A percentile compares a stretch with the other conserved stretches of the same genome.
Evolutionary conservation across 345 rosid genomes (phyloP).

Genomic region (Euclidium syriacum): DNA sequence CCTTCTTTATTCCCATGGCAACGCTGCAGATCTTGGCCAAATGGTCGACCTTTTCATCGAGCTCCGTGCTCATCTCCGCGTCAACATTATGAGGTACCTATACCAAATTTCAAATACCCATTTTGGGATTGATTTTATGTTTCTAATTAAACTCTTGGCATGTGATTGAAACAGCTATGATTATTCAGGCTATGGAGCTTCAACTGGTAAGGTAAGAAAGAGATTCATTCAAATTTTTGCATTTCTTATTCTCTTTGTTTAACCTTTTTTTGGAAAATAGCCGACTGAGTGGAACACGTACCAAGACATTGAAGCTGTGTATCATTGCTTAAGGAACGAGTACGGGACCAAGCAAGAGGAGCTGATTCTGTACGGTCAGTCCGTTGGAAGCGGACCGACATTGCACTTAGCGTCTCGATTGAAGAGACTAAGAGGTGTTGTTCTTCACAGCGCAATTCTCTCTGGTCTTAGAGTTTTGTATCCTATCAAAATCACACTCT

Average conservation of each 20-base stretch:
- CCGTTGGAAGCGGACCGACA: slow-evolving; percentile 93
- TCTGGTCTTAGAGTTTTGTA: slow-evolving; percentile 84
- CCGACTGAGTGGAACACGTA: slow-evolving; percentile 85
- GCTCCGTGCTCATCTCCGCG: slow-evolving; percentile 83
- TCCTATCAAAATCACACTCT: slow-evolving; percentile 83
- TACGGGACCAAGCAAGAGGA: slow-evolving; percentile 68
- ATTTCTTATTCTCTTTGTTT: background rate
- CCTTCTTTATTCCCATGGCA: slow-evolving; percentile 87
- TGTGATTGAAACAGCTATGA: slow-evolving; percentile 61
- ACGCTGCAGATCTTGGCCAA: slow-evolving; percentile 92
- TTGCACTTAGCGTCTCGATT: slow-evolving; percentile 67
- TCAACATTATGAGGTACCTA: slow-evolving; percentile 79
- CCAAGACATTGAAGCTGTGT: slow-evolving; percentile 78
- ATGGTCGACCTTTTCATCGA: slow-evolving; percentile 91
- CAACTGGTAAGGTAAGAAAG: slow-evolving; percentile 76
- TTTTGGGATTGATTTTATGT: background rate
- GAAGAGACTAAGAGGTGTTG: slow-evolving; percentile 55
- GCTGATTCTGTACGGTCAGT: slow-evolving; percentile 77
- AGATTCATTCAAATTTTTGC: background rate
- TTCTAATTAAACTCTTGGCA: background rate
- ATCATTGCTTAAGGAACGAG: slow-evolving; percentile 68
- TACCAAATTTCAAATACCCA: background rate
- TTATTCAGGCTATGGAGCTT: slow-evolving; percentile 95
- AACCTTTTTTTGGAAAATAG: slow-evolving; percentile 26
- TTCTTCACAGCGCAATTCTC: slow-evolving; percentile 91